Percentiles rank a stretch among this genome's conserved stretches.
These are phyloP conservation scores for Breynia disticha DNA, from an alignment of 441 rosid genomes.

Conservation along the genomic window DNA sequence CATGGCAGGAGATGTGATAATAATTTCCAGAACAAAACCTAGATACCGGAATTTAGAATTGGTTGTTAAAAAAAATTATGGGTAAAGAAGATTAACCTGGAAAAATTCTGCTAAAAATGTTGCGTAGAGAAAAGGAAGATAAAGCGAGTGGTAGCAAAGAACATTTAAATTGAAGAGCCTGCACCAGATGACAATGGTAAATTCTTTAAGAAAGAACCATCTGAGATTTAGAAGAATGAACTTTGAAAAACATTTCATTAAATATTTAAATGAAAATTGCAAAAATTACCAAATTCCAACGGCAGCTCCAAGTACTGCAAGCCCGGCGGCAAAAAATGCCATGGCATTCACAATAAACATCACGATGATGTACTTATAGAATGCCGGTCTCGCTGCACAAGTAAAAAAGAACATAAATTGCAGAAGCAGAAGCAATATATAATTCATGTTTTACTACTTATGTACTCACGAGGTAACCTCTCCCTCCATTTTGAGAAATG, in stretches of 20 bases:
- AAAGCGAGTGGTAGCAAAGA: conserved; percentile 38
- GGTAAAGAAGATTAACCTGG: conserved; percentile 27
- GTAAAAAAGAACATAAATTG: neutral
- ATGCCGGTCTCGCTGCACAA: conserved; percentile 42
- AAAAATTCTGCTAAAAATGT: conserved; percentile 50
- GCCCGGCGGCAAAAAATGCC: conserved; percentile 28
- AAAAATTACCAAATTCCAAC: conserved; percentile 34
- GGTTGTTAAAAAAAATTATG: neutral
- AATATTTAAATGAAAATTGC: neutral
- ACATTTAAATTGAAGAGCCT: conserved; percentile 37
- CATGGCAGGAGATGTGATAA: neutral
- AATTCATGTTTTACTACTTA: neutral
- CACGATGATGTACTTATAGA: conserved; percentile 39
- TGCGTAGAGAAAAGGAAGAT: conserved; percentile 36
- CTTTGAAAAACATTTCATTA: neutral
- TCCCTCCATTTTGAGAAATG: conserved; percentile 45
- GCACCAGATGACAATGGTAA: conserved; percentile 12
- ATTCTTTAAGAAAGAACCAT: neutral
- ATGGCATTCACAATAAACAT: conserved; percentile 32
- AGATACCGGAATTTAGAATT: neutral
- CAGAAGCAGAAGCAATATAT: neutral
- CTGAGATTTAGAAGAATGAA: neutral
- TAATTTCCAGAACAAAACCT: neutral
- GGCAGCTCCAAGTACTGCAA: conserved; percentile 35
- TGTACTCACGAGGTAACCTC: conserved; percentile 39